These are phyloP conservation scores for Cornus kousa DNA, from an alignment of 148 eudicot genomes.

Conservation along the genomic window DNA sequence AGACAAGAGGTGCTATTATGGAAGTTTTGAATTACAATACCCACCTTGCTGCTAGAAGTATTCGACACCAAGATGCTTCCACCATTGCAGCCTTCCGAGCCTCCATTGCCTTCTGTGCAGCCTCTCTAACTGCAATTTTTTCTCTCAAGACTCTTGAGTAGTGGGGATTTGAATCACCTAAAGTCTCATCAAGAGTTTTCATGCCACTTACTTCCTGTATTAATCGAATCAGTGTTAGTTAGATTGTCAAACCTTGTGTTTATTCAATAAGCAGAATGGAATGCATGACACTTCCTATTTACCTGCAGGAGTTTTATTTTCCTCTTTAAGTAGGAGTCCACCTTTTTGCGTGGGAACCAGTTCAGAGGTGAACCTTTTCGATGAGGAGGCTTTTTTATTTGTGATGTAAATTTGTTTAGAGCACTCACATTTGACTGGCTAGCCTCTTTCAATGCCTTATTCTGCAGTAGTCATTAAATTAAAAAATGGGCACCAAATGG, in stretches of 20 bases:
- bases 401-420: conserved; percentile 60
- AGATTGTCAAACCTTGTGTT: neutral
- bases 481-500: neutral
- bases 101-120: conserved; percentile 78
- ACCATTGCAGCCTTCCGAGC: conserved; percentile 93
- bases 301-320: conserved; percentile 83
- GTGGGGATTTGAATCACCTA: conserved; percentile 88
- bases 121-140: conserved; percentile 81
- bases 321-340: conserved; percentile 76
- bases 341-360: conserved; percentile 90
- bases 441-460: conserved; percentile 52
- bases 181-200: conserved; percentile 91
- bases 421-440: conserved; percentile 41
- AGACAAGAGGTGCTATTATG: no score
- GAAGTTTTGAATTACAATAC: no score
- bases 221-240: neutral
- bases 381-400: conserved; percentile 66
- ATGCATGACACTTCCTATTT: neutral
- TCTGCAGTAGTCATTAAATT: conserved; percentile 33
- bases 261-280: neutral
- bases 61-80: conserved; percentile 98
- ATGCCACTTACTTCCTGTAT: conserved; percentile 87
- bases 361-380: conserved; percentile 78
- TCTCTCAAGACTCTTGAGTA: conserved; percentile 76
- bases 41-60: conserved; percentile 82